Conservation (phyloP, 2,329 filamentous ascomycete species). For the Penicillium sp. region DNA sequence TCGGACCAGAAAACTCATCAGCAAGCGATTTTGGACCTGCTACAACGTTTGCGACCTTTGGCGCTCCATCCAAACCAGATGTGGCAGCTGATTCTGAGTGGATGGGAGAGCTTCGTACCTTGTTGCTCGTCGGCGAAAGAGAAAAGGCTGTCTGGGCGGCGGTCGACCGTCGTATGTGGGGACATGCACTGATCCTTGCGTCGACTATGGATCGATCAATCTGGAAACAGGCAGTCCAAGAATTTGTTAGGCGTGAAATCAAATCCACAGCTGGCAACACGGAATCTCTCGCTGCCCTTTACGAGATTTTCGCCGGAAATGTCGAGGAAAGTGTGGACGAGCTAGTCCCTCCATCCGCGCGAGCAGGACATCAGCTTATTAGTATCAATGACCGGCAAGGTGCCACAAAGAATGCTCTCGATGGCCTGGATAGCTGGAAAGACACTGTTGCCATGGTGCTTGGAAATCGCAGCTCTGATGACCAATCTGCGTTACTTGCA, state of each 20-base stretch:
- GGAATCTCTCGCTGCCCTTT: conserved; percentile 82
- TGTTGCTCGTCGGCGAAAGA: conserved; percentile 72
- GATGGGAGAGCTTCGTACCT: conserved; percentile 65
- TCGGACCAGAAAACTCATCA: conserved; percentile 23
- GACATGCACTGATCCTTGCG: conserved; percentile 88
- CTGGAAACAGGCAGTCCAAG: conserved; percentile 89
- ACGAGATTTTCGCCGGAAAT: conserved; percentile 90
- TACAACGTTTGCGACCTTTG: conserved; percentile 34
- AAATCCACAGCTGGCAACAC: conserved; percentile 73
- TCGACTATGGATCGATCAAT: conserved; percentile 66
- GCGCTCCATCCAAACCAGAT: conserved; percentile 51
- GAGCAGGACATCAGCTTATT: conserved; percentile 86
- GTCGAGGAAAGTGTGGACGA: conserved; percentile 92
- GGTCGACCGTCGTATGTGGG: conserved; percentile 90
- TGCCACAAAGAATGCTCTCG: conserved; percentile 64
- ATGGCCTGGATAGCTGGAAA: conserved; percentile 87
- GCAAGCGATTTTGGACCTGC: conserved; percentile 22
- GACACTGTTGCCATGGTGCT: conserved; percentile 82
- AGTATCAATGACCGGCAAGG: conserved; percentile 60
- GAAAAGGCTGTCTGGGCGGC: conserved; percentile 91
- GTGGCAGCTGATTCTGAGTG: conserved; percentile 58
- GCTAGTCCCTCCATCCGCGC: conserved; percentile 84
- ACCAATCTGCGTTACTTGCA: conserved; percentile 69
- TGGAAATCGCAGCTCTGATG: conserved; percentile 78
- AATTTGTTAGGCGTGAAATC: conserved; percentile 93